phyloP scores from a whole-genome alignment of 306 rosid genomes.

The Prosopis cineraria region DNA sequence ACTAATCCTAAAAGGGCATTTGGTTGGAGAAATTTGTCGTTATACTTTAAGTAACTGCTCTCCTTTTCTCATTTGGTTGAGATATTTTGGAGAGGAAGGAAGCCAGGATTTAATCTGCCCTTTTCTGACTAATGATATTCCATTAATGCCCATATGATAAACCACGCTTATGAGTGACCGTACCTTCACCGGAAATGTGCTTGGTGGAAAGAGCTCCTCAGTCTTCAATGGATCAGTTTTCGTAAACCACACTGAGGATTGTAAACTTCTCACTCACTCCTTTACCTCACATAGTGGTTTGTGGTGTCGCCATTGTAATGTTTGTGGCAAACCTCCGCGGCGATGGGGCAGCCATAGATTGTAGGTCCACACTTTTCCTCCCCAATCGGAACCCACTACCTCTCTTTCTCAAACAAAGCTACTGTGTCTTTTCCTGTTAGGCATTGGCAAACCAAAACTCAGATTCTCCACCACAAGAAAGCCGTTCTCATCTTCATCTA shows the following conservation, averaged over 20 bases:
- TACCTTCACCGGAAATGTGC: slow-evolving; percentile 95
- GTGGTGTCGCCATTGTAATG: slow-evolving; percentile 38
- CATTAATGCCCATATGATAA: too few species aligned
- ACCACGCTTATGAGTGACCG: slow-evolving; percentile 22
- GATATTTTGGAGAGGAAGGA: too few species aligned
- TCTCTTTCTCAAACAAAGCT: slow-evolving; percentile 79
- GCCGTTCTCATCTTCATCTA: slow-evolving; percentile 93
- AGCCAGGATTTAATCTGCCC: too few species aligned
- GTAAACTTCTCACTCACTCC: slow-evolving; percentile 73
- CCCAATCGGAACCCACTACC: slow-evolving; percentile 75
- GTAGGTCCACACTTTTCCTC: slow-evolving; percentile 81
- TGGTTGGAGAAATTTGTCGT: too few species aligned
- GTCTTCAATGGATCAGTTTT: slow-evolving; percentile 93
- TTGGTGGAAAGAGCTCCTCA: slow-evolving; percentile 92
- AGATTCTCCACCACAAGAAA: slow-evolving; percentile 90
- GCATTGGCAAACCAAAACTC: slow-evolving; percentile 49
- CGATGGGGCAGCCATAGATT: slow-evolving; percentile 39
- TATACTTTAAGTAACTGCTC: too few species aligned
- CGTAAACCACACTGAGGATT: slow-evolving; percentile 93
- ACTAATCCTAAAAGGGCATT: too few species aligned
- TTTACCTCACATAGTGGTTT: slow-evolving; percentile 82
- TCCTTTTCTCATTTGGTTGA: too few species aligned
- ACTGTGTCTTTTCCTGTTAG: slow-evolving; percentile 78
- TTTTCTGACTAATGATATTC: too few species aligned
- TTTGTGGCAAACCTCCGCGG: slow-evolving; percentile 45